Conservation (phyloP, 1,284 basidiomycete species). For the Sparassis latifolia region DNA sequence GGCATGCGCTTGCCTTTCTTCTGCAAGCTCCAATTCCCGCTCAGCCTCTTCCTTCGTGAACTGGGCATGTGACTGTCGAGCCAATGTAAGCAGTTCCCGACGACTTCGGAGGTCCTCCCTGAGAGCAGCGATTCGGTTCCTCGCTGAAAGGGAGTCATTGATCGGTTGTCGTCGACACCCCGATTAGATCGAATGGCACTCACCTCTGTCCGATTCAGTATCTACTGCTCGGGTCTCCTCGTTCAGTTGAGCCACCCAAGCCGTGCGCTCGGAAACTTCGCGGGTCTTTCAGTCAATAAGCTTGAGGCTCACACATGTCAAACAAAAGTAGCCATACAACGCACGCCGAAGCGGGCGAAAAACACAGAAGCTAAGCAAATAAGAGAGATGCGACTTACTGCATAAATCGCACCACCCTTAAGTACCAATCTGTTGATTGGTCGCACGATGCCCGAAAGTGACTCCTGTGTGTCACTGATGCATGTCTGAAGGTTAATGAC, state of each 20-base stretch:
- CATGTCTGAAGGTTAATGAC: constrained; percentile 64
- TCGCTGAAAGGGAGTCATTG: constrained; percentile 16
- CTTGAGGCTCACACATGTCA: constrained; percentile 9
- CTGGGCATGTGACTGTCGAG: constrained; percentile 35
- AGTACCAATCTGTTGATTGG: constrained; percentile 55
- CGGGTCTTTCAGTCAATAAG: constrained; percentile 41
- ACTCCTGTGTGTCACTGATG: constrained; percentile 60
- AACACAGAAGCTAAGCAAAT: constrained; percentile 5
- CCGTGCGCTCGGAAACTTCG: constrained; percentile 55
- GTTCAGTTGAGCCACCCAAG: constrained; percentile 41
- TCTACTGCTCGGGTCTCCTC: constrained; percentile 33
- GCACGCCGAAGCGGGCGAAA: not conserved
- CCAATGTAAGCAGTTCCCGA: constrained; percentile 41
- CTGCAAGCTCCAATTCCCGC: constrained; percentile 31
- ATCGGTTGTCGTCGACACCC: too few relatives aligned
- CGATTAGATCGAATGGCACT: constrained; percentile 14
- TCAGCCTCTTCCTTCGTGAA: constrained; percentile 29
- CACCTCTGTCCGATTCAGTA: constrained; percentile 41
- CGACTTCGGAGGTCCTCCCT: constrained; percentile 40
- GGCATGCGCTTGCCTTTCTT: constrained; percentile 37
- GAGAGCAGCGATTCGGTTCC: constrained; percentile 24
- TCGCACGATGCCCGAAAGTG: constrained; percentile 45
- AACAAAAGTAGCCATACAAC: constrained; percentile 2
- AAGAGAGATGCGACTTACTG: constrained; percentile 14
- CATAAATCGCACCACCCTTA: constrained; percentile 14